phyloP scores from a whole-genome alignment of 768 basidiomycete genomes.

The Tephrocybe sp. region DNA sequence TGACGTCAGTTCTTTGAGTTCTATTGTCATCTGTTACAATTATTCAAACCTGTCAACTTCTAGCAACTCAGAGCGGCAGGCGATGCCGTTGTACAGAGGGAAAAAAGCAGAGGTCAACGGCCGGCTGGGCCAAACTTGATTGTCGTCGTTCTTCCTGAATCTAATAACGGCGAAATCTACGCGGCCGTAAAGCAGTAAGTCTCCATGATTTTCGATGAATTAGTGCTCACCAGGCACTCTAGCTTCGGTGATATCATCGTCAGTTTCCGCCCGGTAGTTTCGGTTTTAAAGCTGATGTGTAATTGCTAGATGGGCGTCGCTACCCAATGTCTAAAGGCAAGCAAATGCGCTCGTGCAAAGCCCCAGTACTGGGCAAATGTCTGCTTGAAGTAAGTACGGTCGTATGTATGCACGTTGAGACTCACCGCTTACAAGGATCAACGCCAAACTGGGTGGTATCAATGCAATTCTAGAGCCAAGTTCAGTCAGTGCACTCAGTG shows the following conservation, averaged over 20 bases:
- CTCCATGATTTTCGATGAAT: neutral
- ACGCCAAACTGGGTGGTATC: slow-evolving; percentile 82
- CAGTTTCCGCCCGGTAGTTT: neutral
- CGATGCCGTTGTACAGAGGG: slow-evolving; percentile 34
- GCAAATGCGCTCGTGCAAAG: slow-evolving; percentile 63
- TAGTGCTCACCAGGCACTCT: slow-evolving; percentile 11
- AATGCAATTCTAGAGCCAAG: slow-evolving; percentile 68
- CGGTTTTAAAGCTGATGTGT: neutral
- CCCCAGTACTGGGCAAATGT: slow-evolving; percentile 82
- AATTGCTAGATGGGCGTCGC: slow-evolving; percentile 62
- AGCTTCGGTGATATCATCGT: slow-evolving; percentile 55
- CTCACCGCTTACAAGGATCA: slow-evolving; percentile 46
- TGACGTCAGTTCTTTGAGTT: slow-evolving; percentile 28
- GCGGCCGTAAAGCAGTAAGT: slow-evolving; percentile 77
- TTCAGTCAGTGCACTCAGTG: slow-evolving; percentile 54
- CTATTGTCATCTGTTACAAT: too few species aligned
- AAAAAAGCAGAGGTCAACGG: too few species aligned
- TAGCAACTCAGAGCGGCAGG: slow-evolving; percentile 53
- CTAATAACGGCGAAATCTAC: slow-evolving; percentile 65
- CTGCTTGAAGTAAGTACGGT: slow-evolving; percentile 62
- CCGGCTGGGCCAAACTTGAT: too few species aligned
- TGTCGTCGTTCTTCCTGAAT: slow-evolving; percentile 9
- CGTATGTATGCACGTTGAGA: neutral
- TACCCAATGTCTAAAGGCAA: slow-evolving; percentile 73
- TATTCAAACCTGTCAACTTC: neutral